Conservation (phyloP, 2,329 filamentous ascomycete genomes). For the Microdochium paspali region DNA sequence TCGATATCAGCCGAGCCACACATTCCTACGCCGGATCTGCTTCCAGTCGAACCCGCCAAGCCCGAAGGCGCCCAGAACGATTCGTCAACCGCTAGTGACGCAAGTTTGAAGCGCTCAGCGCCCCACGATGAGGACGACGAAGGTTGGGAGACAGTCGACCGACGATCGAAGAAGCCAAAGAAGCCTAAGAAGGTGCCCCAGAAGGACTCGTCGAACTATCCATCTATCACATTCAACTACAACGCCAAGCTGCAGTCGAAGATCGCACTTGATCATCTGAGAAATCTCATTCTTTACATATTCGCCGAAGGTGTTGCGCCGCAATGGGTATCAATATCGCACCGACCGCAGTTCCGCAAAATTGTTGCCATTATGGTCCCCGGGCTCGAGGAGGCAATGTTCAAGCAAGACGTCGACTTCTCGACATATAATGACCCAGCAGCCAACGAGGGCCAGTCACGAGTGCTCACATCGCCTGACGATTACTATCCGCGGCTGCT, state of each 20-base stretch:
- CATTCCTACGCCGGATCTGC: neutral
- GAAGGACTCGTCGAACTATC: conserved; percentile 46
- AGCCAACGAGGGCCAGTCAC: conserved; percentile 19
- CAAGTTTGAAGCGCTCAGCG: conserved; percentile 36
- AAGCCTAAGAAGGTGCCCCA: conserved; percentile 53
- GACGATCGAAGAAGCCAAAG: conserved; percentile 33
- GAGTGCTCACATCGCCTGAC: conserved; percentile 38
- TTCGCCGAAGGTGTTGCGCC: conserved; percentile 56
- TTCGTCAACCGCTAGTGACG: conserved; percentile 4
- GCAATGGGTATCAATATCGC: conserved; percentile 54
- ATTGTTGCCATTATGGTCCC: conserved; percentile 88
- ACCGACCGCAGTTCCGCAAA: conserved; percentile 60
- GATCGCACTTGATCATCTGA: conserved; percentile 53
- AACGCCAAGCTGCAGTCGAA: conserved; percentile 50
- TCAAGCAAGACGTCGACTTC: conserved; percentile 51
- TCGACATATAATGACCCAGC: conserved; percentile 30
- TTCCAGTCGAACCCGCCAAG: neutral
- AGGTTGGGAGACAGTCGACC: conserved; percentile 47
- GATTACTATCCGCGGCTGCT: conserved; percentile 50
- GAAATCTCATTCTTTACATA: conserved; percentile 56
- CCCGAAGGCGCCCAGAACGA: neutral
- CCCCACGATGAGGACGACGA: conserved; percentile 33
- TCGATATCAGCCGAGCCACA: neutral
- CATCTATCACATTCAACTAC: conserved; percentile 46
- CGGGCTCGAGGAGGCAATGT: conserved; percentile 84